Conservation (phyloP, 345 rosid species). For the Lepidium aucheri region DNA sequence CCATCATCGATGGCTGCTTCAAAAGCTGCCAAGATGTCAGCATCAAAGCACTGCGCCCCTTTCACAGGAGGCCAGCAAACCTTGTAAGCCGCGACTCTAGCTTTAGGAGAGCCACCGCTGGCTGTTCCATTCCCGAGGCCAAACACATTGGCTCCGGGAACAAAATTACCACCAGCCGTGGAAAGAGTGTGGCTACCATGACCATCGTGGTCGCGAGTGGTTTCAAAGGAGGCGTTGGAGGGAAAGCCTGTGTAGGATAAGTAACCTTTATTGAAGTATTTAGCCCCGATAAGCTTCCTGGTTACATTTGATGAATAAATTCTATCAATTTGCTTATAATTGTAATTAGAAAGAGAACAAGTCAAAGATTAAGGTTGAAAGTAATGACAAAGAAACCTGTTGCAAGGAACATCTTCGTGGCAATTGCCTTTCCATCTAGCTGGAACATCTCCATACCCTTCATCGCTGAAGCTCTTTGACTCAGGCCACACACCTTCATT, state of each 20-base stretch:
- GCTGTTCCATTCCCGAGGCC: slow-evolving; percentile 54
- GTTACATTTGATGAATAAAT: neutral
- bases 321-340: neutral
- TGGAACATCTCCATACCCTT: slow-evolving; percentile 45
- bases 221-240: slow-evolving; percentile 22
- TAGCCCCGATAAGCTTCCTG: slow-evolving; percentile 65
- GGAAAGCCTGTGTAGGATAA: slow-evolving; percentile 16
- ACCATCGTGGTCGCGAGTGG: slow-evolving; percentile 37
- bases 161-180: slow-evolving; percentile 54
- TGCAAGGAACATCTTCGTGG: slow-evolving; percentile 36
- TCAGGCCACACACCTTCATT: slow-evolving; percentile 58
- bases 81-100: slow-evolving; percentile 55
- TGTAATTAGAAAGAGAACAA: neutral
- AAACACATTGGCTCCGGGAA: slow-evolving; percentile 32
- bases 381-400: slow-evolving; percentile 31
- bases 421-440: slow-evolving; percentile 52
- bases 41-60: slow-evolving; percentile 33
- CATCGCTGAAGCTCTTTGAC: slow-evolving; percentile 52
- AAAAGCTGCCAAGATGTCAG: slow-evolving; percentile 49
- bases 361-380: neutral
- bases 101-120: slow-evolving; percentile 58
- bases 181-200: slow-evolving; percentile 64
- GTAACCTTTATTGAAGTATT: slow-evolving; percentile 58
- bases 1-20: slow-evolving; percentile 56
- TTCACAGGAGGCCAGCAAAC: slow-evolving; percentile 42